Evolutionary conservation across 345 rosid species (phyloP).

Genomic region (Anacardium occidentale): DNA sequence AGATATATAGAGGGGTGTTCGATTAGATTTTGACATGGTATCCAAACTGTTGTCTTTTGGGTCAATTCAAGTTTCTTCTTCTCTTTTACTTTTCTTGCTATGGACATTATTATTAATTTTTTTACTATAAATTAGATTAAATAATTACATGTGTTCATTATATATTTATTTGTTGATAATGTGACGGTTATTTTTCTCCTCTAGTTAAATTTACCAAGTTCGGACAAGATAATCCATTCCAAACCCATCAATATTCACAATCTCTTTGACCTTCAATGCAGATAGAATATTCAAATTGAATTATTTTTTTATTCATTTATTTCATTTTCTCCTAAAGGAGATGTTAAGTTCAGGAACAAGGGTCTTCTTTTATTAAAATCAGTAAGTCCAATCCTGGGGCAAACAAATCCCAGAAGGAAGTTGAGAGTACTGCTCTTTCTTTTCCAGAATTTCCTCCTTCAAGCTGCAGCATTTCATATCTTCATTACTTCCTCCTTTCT

Average conservation of each 20-base stretch:
- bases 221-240: too few relatives aligned
- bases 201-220: too few relatives aligned
- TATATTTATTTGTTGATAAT: too few relatives aligned
- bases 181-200: too few relatives aligned
- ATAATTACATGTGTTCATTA: too few relatives aligned
- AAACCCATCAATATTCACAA: neutral
- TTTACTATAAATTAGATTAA: neutral
- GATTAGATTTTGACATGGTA: neutral
- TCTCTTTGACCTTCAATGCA: neutral
- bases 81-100: neutral
- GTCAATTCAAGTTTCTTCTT: conserved; percentile 1
- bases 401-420: neutral
- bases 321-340: neutral
- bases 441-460: neutral
- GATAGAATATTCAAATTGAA: neutral
- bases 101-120: neutral
- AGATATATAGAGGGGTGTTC: neutral
- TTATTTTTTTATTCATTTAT: neutral
- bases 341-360: neutral
- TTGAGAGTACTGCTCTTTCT: neutral
- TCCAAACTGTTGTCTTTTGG: neutral
- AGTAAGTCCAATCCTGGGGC: conserved; percentile 11
- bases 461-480: neutral
- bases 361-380: neutral
- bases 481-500: neutral